A percentile compares a stretch with the other conserved stretches of the same genome.
These are phyloP conservation scores for Cystobasidium slooffiae DNA, from an alignment of 1,284 basidiomycete genomes.

Conservation along the genomic window DNA sequence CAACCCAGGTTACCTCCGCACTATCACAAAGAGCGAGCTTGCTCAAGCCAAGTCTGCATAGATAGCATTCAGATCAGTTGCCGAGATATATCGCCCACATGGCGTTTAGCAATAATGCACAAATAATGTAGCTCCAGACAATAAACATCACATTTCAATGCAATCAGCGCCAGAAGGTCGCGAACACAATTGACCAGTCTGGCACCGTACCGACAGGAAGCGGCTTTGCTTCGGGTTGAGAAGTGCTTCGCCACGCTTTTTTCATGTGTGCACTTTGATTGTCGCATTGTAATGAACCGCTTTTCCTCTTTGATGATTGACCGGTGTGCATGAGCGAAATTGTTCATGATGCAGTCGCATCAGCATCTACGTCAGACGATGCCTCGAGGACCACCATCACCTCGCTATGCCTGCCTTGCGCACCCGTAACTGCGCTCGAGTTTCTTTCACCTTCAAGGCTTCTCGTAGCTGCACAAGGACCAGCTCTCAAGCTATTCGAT, in stretches of 20 bases:
- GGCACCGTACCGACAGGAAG: too few relatives aligned
- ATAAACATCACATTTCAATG: too few relatives aligned
- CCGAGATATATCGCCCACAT: too few relatives aligned
- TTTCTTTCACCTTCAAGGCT: constrained; percentile 23
- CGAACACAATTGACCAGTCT: too few relatives aligned
- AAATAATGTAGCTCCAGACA: too few relatives aligned
- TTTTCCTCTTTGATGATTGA: neutral
- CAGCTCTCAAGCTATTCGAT: constrained; percentile 28
- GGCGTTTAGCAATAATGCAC: too few relatives aligned
- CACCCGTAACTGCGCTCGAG: constrained; percentile 32
- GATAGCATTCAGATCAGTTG: too few relatives aligned
- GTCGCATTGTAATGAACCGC: neutral
- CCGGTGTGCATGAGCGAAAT: constrained; percentile 1
- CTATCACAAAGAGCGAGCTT: constrained; percentile 37
- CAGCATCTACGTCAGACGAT: neutral
- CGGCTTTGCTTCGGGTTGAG: too few relatives aligned
- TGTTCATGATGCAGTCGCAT: neutral
- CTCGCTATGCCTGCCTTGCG: constrained; percentile 20
- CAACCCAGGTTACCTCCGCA: constrained; percentile 35
- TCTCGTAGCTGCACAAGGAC: constrained; percentile 31
- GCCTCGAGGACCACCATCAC: neutral
- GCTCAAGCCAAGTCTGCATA: constrained; percentile 35
- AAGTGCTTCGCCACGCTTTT: too few relatives aligned
- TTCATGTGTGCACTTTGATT: neutral
- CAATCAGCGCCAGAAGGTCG: too few relatives aligned